phyloP scores from a whole-genome alignment of 768 basidiomycete species.

The Trametes elegans region DNA sequence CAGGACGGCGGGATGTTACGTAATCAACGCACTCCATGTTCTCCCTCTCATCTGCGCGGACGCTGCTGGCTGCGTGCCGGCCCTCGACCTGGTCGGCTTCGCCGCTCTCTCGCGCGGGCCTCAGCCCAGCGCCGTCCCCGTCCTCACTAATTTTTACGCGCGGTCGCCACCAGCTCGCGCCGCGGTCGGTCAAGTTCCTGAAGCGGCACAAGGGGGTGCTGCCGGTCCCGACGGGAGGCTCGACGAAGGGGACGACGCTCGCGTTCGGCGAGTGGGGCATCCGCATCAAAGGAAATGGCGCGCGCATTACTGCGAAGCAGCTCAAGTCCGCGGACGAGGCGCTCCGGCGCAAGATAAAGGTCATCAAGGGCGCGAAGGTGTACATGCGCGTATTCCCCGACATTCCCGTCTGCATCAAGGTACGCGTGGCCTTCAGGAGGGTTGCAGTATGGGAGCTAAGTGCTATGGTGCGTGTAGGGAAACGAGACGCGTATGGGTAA shows the following conservation, averaged over 20 bases:
- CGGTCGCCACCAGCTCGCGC: slow-evolving; percentile 62
- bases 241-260: slow-evolving; percentile 89
- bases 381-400: slow-evolving; percentile 93
- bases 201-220: slow-evolving; percentile 90
- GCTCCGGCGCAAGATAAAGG: slow-evolving; percentile 85
- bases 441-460: not conserved
- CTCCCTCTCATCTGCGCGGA: slow-evolving; percentile 28
- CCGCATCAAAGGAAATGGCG: slow-evolving; percentile 79
- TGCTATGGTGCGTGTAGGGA: slow-evolving; percentile 48
- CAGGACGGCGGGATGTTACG: slow-evolving; percentile 11
- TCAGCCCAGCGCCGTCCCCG: not conserved
- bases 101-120: too few relatives aligned
- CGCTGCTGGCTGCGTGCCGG: slow-evolving; percentile 27
- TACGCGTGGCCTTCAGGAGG: slow-evolving; percentile 33
- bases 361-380: slow-evolving; percentile 84
- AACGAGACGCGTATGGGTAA: slow-evolving; percentile 99
- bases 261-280: slow-evolving; percentile 93
- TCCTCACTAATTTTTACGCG: slow-evolving; percentile 25
- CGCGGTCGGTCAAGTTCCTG: slow-evolving; percentile 76
- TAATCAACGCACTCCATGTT: slow-evolving; percentile 28
- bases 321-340: slow-evolving; percentile 84
- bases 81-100: slow-evolving; percentile 21
- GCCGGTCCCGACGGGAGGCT: slow-evolving; percentile 85
- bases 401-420: slow-evolving; percentile 96
- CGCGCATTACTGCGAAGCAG: slow-evolving; percentile 85